Evolutionary conservation across 345 rosid species (phyloP), one percentile per base, ranked within the genome.

Genomic region (Arabis alpina): DNA sequence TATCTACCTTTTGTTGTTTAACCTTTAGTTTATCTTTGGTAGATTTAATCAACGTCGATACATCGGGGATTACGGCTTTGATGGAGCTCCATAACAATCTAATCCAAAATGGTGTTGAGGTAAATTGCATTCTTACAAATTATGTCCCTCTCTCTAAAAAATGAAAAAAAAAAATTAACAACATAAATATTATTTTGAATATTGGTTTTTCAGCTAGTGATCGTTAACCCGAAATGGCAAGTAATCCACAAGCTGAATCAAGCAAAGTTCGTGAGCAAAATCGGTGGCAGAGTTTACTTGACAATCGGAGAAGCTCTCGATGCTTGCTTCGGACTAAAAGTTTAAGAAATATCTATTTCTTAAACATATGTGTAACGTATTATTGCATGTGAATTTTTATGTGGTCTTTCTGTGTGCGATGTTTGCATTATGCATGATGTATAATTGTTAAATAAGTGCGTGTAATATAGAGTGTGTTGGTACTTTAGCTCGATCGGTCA

Each of bases 151-250:
- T 5, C 27, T 9, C 47, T 32, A 12, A 16, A 28, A 28, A 28
- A 2, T 0, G 23, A 14, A 14, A 59, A 40, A 25, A 14, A 8
- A 5, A 4, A 5, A 37, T 2, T 4, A 12, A 50, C 0, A 54
- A 47, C 13, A 25, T 0, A 23, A 2, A 36, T 11, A 54, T 43
- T 6, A 3, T 55, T 59, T 58, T 43, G 10, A 2, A 11, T 47
- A 56, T 42, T 2, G 14, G 1, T 48, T 13, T 61, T 28, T 64
- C 85, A 88, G 98, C 56, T 93, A 64, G 88, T 90, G 28, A 78
- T 93, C 49, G 81, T 80, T 12, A 90, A 86, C 67, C 98, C 97
- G 2, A 88, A 80, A 72, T 90, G 97, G 96, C 80, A 83, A 77
- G 97, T 93, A 72, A 77, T 83, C 54, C 89, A 90, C 83, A 93